Conservation (phyloP, 768 basidiomycete species). For the Mycena venus region DNA sequence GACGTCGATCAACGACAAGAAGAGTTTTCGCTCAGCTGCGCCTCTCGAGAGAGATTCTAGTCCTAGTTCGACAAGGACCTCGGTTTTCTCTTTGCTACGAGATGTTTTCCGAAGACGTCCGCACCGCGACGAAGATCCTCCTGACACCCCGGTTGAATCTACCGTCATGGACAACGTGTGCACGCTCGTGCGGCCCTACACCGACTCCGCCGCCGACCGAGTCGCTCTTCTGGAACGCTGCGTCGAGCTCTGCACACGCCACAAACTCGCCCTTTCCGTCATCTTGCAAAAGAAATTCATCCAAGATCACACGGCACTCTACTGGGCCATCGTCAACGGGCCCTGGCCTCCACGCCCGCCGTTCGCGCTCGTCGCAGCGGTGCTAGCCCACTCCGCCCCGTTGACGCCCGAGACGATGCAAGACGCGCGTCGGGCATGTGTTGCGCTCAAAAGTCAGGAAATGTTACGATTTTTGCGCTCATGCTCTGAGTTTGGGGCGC, state of each 20-base stretch:
- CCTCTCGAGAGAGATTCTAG: background rate
- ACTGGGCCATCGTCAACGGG: slow-evolving; percentile 21
- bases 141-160: background rate
- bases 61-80: background rate
- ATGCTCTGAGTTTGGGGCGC: slow-evolving; percentile 7
- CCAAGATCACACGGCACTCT: slow-evolving; percentile 1
- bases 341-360: slow-evolving; percentile 4
- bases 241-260: background rate
- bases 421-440: slow-evolving; percentile 17
- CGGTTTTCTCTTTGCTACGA: background rate
- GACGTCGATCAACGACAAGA: background rate
- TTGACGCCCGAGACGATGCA: background rate
- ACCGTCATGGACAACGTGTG: slow-evolving; percentile 1
- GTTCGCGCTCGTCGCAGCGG: slow-evolving; percentile 5
- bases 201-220: background rate
- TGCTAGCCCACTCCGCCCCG: slow-evolving; percentile 7
- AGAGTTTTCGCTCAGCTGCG: background rate
- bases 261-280: slow-evolving; percentile 3
- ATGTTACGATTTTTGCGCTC: slow-evolving; percentile 12
- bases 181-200: background rate
- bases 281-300: slow-evolving; percentile 8
- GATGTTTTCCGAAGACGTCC: background rate
- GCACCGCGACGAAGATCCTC: background rate
- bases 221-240: slow-evolving; percentile 4
- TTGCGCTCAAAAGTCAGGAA: slow-evolving; percentile 15